These are phyloP conservation scores for Candida maesae DNA, from an alignment of 805 yeast species.

Conservation along the genomic window DNA sequence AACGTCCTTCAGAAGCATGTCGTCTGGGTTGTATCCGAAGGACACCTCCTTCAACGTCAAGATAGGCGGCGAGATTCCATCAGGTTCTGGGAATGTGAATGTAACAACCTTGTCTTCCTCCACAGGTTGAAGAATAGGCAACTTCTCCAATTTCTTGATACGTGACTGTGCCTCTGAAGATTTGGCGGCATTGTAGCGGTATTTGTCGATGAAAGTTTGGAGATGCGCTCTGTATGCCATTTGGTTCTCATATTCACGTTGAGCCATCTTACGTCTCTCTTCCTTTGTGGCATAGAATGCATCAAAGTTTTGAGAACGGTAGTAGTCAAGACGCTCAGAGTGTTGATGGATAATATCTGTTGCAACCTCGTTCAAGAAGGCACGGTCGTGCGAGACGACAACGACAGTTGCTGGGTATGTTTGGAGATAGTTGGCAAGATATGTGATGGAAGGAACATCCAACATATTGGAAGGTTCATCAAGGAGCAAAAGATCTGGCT, in stretches of 20 bases:
- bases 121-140: constrained; percentile 91
- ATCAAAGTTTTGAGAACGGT: constrained; percentile 91
- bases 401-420: constrained; percentile 88
- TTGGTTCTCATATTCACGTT: constrained; percentile 95
- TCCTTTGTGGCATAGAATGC: constrained; percentile 89
- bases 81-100: constrained; percentile 95
- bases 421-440: constrained; percentile 83
- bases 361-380: constrained; percentile 95
- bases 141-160: constrained; percentile 91
- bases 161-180: constrained; percentile 97
- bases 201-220: constrained; percentile 93
- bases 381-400: constrained; percentile 97
- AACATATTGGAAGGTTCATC: constrained; percentile 99
- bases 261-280: constrained; percentile 89
- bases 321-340: constrained; percentile 93
- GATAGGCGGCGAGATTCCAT: constrained; percentile 88
- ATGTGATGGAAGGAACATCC: constrained; percentile 99
- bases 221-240: constrained; percentile 93
- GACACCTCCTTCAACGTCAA: constrained; percentile 82
- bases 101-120: constrained; percentile 83
- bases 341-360: constrained; percentile 98
- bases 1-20: constrained; percentile 66
- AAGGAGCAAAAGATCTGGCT: constrained; percentile 86
- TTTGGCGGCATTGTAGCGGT: constrained; percentile 95
- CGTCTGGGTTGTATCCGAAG: constrained; percentile 73